phyloP scores from a whole-genome alignment of 345 rosid genomes.

The Lumnitzera littorea region DNA sequence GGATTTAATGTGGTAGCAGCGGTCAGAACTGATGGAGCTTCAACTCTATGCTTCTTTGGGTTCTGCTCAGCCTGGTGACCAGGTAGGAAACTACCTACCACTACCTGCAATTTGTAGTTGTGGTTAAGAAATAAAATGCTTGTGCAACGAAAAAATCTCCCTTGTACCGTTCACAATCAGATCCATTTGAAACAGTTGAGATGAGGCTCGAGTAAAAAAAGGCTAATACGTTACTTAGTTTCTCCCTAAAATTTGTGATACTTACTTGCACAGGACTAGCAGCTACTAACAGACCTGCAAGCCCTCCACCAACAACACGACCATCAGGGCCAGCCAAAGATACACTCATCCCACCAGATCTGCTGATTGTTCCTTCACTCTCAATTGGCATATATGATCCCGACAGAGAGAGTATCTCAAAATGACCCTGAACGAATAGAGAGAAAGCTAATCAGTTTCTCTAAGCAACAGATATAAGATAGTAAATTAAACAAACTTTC shows the following conservation, averaged over 20 bases:
- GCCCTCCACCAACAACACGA: constrained; percentile 43
- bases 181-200: not conserved
- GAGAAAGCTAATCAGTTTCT: not conserved
- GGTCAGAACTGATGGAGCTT: constrained; percentile 14
- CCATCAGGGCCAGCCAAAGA: constrained; percentile 48
- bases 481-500: not conserved
- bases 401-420: constrained; percentile 43
- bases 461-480: not conserved
- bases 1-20: constrained; percentile 11
- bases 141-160: not conserved
- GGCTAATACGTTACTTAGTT: too few relatives aligned
- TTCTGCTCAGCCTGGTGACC: constrained; percentile 37
- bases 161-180: not conserved
- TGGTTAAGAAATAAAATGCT: not conserved
- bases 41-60: constrained; percentile 28
- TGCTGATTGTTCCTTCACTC: constrained; percentile 38
- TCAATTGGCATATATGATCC: constrained; percentile 38
- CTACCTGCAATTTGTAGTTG: constrained; percentile 21
- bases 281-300: constrained; percentile 41
- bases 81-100: constrained; percentile 34
- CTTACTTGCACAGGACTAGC: constrained; percentile 47
- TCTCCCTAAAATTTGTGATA: not conserved
- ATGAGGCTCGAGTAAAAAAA: too few relatives aligned
- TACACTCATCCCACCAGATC: constrained; percentile 45
- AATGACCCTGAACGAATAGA: constrained; percentile 24